These are phyloP conservation scores for Linum usitatissimum DNA, from an alignment of 345 rosid genomes.

Conservation along the genomic window DNA sequence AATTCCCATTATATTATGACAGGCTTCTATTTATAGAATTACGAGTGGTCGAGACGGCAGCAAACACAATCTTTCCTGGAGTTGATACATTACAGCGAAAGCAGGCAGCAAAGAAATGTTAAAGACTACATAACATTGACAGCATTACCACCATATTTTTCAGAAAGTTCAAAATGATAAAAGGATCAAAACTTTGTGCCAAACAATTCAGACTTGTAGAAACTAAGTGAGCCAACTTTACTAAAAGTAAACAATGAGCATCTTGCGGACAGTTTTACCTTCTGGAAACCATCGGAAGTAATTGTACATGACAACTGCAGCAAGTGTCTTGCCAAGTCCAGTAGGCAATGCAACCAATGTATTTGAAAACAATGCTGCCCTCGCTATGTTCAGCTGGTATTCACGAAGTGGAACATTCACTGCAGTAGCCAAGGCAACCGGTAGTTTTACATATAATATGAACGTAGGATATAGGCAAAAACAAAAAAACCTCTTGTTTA, in stretches of 20 bases:
- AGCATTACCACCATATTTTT: too few relatives aligned
- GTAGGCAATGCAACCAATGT: slow-evolving; percentile 90
- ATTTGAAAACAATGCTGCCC: slow-evolving; percentile 77
- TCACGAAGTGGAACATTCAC: slow-evolving; percentile 76
- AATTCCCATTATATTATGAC: slow-evolving; percentile 89
- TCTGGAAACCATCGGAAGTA: slow-evolving; percentile 95
- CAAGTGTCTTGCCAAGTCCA: slow-evolving; percentile 93
- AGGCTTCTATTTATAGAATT: slow-evolving; percentile 92
- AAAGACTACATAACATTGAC: not conserved
- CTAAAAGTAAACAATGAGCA: not conserved
- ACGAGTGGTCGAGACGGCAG: slow-evolving; percentile 97
- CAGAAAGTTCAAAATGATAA: not conserved
- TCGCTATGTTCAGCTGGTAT: slow-evolving; percentile 72
- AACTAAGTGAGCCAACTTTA: not conserved
- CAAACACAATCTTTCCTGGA: slow-evolving; percentile 91
- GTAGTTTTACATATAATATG: too few relatives aligned
- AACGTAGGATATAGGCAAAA: too few relatives aligned
- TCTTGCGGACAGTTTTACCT: slow-evolving; percentile 29
- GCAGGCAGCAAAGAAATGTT: not conserved
- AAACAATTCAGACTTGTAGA: not conserved
- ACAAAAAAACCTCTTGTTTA: too few relatives aligned
- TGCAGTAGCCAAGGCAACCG: too few relatives aligned
- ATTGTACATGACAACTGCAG: slow-evolving; percentile 88
- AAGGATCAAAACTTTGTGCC: not conserved
- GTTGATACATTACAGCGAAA: not conserved